Conservation (phyloP, 345 rosid genomes). For the Nephelium lappaceum region DNA sequence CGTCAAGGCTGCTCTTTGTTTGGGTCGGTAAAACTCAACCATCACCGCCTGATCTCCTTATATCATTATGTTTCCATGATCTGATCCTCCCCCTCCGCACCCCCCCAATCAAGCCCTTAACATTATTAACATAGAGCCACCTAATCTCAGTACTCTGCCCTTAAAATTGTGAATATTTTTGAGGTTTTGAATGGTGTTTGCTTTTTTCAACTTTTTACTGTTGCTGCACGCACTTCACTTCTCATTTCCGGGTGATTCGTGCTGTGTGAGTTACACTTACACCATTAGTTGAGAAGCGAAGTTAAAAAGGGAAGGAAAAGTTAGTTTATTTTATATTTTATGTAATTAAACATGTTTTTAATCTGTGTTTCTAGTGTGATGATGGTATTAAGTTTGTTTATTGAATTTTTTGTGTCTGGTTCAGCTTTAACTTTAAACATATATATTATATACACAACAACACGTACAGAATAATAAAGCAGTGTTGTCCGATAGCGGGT, state of each 20-base stretch:
- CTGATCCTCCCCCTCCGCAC: not conserved
- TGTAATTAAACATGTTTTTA: not conserved
- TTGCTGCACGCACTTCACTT: not conserved
- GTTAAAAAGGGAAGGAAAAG: too few species aligned
- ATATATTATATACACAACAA: not conserved
- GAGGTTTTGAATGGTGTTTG: not conserved
- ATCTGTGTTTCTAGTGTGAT: not conserved
- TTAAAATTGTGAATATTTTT: conserved; percentile 5
- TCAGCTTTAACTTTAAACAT: not conserved
- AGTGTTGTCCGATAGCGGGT: too few species aligned
- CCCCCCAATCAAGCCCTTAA: not conserved
- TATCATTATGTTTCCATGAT: not conserved
- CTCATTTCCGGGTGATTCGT: not conserved
- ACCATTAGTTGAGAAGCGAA: not conserved
- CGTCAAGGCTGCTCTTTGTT: conserved; percentile 68
- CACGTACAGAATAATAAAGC: not conserved
- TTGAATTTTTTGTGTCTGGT: too few species aligned
- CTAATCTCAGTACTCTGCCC: not conserved
- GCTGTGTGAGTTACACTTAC: not conserved
- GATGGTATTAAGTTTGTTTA: not conserved
- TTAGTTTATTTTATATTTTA: not conserved
- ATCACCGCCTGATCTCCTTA: not conserved
- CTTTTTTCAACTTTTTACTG: not conserved
- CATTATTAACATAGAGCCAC: conserved; percentile 9
- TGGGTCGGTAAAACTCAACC: conserved; percentile 39